Evolutionary conservation across 1,284 basidiomycete species (phyloP), one percentile per base, ranked within the genome.

Genomic region (Taiwanofungus camphoratus): DNA sequence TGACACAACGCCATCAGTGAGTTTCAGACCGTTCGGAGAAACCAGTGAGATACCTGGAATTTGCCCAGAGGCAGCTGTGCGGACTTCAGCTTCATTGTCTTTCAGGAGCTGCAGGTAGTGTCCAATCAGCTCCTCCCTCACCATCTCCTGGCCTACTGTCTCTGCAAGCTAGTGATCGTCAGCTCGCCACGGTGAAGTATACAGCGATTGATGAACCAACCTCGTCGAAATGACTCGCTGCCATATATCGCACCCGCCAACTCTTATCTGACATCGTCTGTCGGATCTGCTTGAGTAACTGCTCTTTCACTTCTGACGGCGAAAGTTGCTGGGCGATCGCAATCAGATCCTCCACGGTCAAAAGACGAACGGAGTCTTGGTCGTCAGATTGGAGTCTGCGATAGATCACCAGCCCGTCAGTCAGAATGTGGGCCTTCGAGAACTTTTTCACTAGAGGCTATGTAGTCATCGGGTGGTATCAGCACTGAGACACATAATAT

Each of bases 221-320:
- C 74, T 93, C 89, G 52, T 99, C 96, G 68, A 99, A 99, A 67
- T 99, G 91, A 55, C 85, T 94, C 4, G 95, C 96, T 13, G 94
- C 92, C 95, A 99, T 99, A 68, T 98, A 99, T 58, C 96, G 78
- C 40, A 99, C 96, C 56, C 96, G 76, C 96, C 96, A 99, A 64
- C 92, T 95, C 75, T 97, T 97, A 67, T 99, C 96, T 20, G 82
- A 75, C 41, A 96, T 87, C 54, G 86, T 87, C 54, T 87, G 76
- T 60, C 90, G 80, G 64, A 99, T 88, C 59, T 91, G 85, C 51
- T 88, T 86, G 48, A 96, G 71, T 9, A 99, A 71, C 54, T 97
- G 87, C 50, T 90, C 88, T 66, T 95, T 95, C 41, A 93, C 85
- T 67, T 98, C 94, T 15, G 82, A 71, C 22, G 92, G 82, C 22